A percentile compares a stretch with the other conserved stretches of the same genome.
Conservation (phyloP, 306 rosid species). For the Trichosanthes cucumerina region DNA sequence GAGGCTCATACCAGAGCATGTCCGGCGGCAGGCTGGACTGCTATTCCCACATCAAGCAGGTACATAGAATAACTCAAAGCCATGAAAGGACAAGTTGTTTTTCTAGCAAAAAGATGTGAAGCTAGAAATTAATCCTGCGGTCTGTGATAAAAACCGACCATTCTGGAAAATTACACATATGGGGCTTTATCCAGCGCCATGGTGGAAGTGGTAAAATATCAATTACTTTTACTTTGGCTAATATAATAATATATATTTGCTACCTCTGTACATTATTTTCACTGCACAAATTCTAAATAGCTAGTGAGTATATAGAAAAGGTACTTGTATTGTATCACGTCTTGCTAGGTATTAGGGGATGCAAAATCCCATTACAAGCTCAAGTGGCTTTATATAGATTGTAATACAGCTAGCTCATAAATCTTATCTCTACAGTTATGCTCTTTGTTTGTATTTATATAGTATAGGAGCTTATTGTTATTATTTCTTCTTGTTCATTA, state of each 20-base stretch:
- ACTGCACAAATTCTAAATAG: not conserved
- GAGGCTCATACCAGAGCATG: constrained; percentile 79
- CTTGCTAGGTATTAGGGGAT: not conserved
- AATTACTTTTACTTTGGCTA: not conserved
- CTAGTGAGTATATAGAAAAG: not conserved
- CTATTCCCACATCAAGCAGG: constrained; percentile 42
- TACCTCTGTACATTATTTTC: constrained; percentile 5
- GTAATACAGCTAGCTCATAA: not conserved
- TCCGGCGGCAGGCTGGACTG: constrained; percentile 54
- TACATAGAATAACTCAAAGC: constrained; percentile 33
- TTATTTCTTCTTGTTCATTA: not conserved
- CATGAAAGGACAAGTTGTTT: constrained; percentile 22
- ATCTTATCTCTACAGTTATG: not conserved
- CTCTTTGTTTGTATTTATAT: not conserved
- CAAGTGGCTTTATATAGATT: constrained; percentile 1
- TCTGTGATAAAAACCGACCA: not conserved
- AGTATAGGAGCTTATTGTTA: not conserved
- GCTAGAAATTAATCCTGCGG: not conserved
- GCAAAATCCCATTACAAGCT: not conserved
- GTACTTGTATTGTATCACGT: not conserved
- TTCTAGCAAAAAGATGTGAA: not conserved
- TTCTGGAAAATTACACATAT: not conserved
- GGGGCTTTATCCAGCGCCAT: not conserved
- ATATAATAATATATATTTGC: not conserved
- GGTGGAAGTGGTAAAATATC: constrained; percentile 5